Percentiles rank a stretch among this genome's conserved stretches.
These are phyloP conservation scores for Pseudonectria buxi DNA, from an alignment of 2,329 filamentous ascomycete genomes.

Conservation along the genomic window DNA sequence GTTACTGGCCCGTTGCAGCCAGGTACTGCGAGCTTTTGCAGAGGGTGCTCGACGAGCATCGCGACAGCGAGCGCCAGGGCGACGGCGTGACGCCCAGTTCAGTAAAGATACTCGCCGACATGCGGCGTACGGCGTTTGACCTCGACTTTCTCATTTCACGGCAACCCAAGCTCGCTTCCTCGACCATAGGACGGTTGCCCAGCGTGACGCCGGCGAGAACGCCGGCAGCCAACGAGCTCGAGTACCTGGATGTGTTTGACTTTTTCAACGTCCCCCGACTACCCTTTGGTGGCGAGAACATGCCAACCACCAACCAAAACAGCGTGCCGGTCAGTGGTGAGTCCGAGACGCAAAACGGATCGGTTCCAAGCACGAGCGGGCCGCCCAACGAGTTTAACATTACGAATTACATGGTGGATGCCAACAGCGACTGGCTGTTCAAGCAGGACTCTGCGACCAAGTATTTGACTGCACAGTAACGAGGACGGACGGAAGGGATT, in stretches of 20 bases:
- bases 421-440: slow-evolving; percentile 68
- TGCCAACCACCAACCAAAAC: slow-evolving; percentile 12
- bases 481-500: background rate
- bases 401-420: slow-evolving; percentile 70
- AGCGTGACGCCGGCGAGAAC: slow-evolving; percentile 57
- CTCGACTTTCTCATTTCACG: slow-evolving; percentile 83
- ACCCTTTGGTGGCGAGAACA: slow-evolving; percentile 38
- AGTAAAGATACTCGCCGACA: slow-evolving; percentile 82
- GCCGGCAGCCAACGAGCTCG: slow-evolving; percentile 73
- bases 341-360: slow-evolving; percentile 22
- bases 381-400: slow-evolving; percentile 64
- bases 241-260: slow-evolving; percentile 88
- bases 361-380: slow-evolving; percentile 17
- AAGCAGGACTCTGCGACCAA: slow-evolving; percentile 38
- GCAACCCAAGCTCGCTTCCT: slow-evolving; percentile 53
- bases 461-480: slow-evolving; percentile 19
- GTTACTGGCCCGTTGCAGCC: slow-evolving; percentile 78
- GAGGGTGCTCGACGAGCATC: slow-evolving; percentile 79
- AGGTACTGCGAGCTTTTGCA: slow-evolving; percentile 75
- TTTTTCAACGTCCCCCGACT: slow-evolving; percentile 89
- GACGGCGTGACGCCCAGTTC: slow-evolving; percentile 73
- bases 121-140: slow-evolving; percentile 85
- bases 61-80: slow-evolving; percentile 67
- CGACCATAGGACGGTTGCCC: slow-evolving; percentile 37
- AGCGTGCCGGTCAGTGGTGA: slow-evolving; percentile 16